These are phyloP conservation scores for Trametes cinnabarina DNA, from an alignment of 768 basidiomycete species.

Conservation along the genomic window DNA sequence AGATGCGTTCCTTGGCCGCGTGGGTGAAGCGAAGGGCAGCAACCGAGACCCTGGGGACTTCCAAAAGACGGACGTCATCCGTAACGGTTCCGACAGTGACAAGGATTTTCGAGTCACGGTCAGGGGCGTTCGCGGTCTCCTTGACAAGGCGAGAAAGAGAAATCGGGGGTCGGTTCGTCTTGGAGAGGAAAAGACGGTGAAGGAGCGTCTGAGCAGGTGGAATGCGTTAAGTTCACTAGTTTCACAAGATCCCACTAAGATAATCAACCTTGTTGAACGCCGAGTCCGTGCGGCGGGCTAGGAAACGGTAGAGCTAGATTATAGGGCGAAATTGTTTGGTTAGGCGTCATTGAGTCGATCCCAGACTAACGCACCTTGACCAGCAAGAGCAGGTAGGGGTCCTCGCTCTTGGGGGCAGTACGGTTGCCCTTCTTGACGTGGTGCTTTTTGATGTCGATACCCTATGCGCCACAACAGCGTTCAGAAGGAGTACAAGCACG, in stretches of 20 bases:
- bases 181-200: conserved; percentile 94
- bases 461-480: conserved; percentile 44
- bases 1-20: conserved; percentile 89
- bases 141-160: conserved; percentile 91
- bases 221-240: neutral
- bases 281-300: conserved; percentile 94
- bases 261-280: conserved; percentile 84
- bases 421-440: conserved; percentile 98
- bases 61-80: conserved; percentile 86
- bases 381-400: conserved; percentile 96
- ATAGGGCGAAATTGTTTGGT: neutral
- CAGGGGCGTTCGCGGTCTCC: conserved; percentile 66
- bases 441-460: conserved; percentile 94
- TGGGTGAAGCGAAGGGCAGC: conserved; percentile 95
- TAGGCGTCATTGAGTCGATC: neutral
- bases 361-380: conserved; percentile 74
- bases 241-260: conserved; percentile 5
- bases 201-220: conserved; percentile 71
- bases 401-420: conserved; percentile 96
- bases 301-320: conserved; percentile 92
- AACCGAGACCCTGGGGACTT: conserved; percentile 86
- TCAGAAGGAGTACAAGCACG: conserved; percentile 2
- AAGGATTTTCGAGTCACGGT: conserved; percentile 77
- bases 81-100: conserved; percentile 91
- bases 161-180: conserved; percentile 94